phyloP scores from a whole-genome alignment of 495 filamentous ascomycete species.

The Penicillium nucicola region DNA sequence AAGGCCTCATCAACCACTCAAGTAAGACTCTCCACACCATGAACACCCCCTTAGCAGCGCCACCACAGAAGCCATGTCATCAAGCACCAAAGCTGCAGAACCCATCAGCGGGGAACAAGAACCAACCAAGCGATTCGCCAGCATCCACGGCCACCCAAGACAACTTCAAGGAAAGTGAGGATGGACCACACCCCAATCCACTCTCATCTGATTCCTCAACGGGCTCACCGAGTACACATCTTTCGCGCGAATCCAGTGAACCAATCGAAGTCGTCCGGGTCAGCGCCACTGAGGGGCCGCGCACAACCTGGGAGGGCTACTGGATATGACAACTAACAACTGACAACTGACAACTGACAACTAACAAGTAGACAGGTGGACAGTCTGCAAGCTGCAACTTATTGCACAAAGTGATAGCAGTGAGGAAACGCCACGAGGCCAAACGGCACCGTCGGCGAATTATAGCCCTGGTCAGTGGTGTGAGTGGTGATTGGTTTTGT shows the following conservation, averaged over 20 bases:
- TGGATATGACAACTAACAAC: background rate
- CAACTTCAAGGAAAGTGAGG: too few species aligned
- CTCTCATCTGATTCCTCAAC: background rate
- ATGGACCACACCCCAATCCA: background rate
- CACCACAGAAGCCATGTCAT: too few species aligned
- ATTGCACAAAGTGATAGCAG: background rate
- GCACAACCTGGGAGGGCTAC: background rate
- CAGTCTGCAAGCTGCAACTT: background rate
- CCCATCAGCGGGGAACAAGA: too few species aligned
- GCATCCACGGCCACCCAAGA: background rate
- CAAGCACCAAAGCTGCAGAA: too few species aligned
- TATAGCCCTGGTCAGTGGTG: background rate
- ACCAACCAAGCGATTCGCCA: background rate
- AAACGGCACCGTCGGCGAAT: background rate
- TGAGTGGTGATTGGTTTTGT: background rate
- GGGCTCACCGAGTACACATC: background rate
- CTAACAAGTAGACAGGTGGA: background rate
- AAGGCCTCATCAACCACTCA: too few species aligned
- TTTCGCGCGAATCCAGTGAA: background rate
- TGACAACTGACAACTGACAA: background rate
- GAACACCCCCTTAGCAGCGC: too few species aligned
- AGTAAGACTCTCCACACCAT: too few species aligned
- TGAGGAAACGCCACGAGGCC: background rate
- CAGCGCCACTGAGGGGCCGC: background rate
- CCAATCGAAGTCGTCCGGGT: background rate